These are phyloP conservation scores for Penicillium italicum DNA, from an alignment of 2,329 filamentous ascomycete genomes.

Conservation along the genomic window DNA sequence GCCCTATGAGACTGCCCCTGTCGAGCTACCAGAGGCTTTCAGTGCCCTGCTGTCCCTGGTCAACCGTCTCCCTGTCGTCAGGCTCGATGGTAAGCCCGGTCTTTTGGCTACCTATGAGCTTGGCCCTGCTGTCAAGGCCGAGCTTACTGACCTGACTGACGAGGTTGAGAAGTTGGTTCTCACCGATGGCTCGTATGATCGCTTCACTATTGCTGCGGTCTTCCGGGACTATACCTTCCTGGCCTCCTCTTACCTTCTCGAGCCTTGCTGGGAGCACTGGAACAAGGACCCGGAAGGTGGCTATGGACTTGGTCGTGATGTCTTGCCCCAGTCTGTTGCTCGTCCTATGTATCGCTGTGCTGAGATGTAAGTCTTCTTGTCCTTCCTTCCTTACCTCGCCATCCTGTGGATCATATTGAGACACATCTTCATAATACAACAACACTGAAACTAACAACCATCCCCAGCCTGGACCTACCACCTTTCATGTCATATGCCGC, in stretches of 20 bases:
- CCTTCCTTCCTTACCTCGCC: not conserved
- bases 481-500: slow-evolving; percentile 86
- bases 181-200: slow-evolving; percentile 57
- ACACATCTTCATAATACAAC: not conserved
- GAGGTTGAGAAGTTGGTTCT: slow-evolving; percentile 64
- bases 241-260: slow-evolving; percentile 82
- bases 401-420: not conserved
- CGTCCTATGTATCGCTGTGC: slow-evolving; percentile 79
- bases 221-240: slow-evolving; percentile 92
- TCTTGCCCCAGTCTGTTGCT: slow-evolving; percentile 70
- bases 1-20: slow-evolving; percentile 39
- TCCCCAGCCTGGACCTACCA: slow-evolving; percentile 65
- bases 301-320: slow-evolving; percentile 74
- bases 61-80: slow-evolving; percentile 74
- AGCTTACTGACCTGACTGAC: slow-evolving; percentile 71
- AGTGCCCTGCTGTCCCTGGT: slow-evolving; percentile 67
- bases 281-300: slow-evolving; percentile 56
- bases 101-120: slow-evolving; percentile 71
- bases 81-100: slow-evolving; percentile 67
- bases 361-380: slow-evolving; percentile 65
- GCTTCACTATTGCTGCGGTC: slow-evolving; percentile 76
- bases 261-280: slow-evolving; percentile 80
- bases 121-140: slow-evolving; percentile 68
- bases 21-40: slow-evolving; percentile 68
- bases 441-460: slow-evolving; percentile 20